Evolutionary conservation across 139 green algal species (phyloP).

Genomic region (Haematococcus lacustris): DNA sequence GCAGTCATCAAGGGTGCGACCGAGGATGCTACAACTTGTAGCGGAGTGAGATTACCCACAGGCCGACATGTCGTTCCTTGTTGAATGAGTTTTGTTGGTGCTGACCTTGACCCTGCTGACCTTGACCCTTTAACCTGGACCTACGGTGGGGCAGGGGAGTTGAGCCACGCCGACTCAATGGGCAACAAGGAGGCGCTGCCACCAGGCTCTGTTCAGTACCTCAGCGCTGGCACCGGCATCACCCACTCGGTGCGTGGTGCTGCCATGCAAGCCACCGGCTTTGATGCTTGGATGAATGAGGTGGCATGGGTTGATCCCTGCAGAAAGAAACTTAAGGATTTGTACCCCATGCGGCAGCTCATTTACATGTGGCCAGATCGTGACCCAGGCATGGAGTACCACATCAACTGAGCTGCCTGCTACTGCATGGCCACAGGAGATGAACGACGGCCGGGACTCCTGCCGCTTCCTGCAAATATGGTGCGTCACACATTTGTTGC

Average conservation of each 20-base stretch:
- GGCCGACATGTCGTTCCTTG: too few species aligned
- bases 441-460: slow-evolving; percentile 59
- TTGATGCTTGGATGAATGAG: too few species aligned
- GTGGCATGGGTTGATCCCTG: too few species aligned
- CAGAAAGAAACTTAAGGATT: too few species aligned
- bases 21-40: background rate
- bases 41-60: background rate
- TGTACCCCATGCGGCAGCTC: too few species aligned
- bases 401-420: background rate
- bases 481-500: too few species aligned
- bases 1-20: background rate
- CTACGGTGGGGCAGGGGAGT: slow-evolving; percentile 44
- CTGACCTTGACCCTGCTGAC: too few species aligned
- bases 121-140: too few species aligned
- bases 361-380: too few species aligned
- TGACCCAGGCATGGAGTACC: too few species aligned
- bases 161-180: slow-evolving; percentile 66
- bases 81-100: too few species aligned
- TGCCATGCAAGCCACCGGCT: too few species aligned
- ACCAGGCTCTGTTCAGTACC: slow-evolving; percentile 66
- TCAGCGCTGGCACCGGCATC: slow-evolving; percentile 63
- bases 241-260: slow-evolving; percentile 45
- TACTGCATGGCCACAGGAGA: slow-evolving; percentile 35
- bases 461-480: slow-evolving; percentile 75
- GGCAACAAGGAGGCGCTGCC: slow-evolving; percentile 50